A percentile compares a stretch with the other conserved stretches of the same genome.
Evolutionary conservation across 495 filamentous ascomycete species (phyloP).

Genomic region (Penicillium alfredii): DNA sequence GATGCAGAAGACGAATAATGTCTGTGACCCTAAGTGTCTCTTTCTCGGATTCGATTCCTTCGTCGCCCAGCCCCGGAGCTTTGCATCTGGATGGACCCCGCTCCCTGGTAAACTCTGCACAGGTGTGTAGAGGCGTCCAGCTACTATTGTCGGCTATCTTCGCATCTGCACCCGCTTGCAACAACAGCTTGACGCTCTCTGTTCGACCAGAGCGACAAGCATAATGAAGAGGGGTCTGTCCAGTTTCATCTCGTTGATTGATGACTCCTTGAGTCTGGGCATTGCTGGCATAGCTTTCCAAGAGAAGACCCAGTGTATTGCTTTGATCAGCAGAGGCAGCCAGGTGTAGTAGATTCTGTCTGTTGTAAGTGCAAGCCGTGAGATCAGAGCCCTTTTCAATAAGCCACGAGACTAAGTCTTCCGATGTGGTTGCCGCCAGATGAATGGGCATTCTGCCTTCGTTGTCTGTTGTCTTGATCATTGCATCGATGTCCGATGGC

Average conservation of each 20-base stretch:
- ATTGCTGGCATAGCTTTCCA: constrained; percentile 16
- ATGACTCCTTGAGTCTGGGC: constrained; percentile 8
- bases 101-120: constrained; percentile 10
- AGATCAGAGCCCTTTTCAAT: constrained; percentile 30
- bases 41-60: too few species aligned
- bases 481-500: neutral
- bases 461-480: constrained; percentile 10
- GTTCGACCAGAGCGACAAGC: constrained; percentile 33
- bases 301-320: constrained; percentile 33
- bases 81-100: too few species aligned
- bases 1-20: too few species aligned
- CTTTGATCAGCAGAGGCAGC: constrained; percentile 29
- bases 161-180: constrained; percentile 27
- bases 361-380: constrained; percentile 19
- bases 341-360: constrained; percentile 34
- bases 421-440: constrained; percentile 28
- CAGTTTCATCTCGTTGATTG: constrained; percentile 12
- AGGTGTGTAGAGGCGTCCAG: constrained; percentile 6
- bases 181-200: constrained; percentile 29
- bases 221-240: constrained; percentile 26
- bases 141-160: constrained; percentile 3
- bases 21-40: too few species aligned
- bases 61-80: too few species aligned
- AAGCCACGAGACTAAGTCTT: constrained; percentile 23
- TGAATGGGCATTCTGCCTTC: constrained; percentile 24